Conservation (phyloP, 352 stramenopile genomes). For the Phytophthora syringae region DNA sequence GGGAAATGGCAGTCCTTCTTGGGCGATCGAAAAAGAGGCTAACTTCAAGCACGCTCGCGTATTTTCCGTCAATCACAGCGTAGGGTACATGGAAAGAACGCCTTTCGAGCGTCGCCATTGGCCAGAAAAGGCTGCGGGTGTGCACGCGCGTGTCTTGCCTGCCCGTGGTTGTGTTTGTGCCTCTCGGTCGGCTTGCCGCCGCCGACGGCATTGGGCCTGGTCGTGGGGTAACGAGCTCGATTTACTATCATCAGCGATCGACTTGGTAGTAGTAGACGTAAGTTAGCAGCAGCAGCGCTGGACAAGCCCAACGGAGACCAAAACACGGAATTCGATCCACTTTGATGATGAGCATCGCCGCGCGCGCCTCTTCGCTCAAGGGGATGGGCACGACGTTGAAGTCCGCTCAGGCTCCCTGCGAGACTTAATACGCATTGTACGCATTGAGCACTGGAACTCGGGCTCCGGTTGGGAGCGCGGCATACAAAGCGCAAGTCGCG, state of each 20-base stretch:
- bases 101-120: slow-evolving; percentile 9
- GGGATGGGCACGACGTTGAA: slow-evolving; percentile 44
- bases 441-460: too few relatives aligned
- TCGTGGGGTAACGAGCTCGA: too few relatives aligned
- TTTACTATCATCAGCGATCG: too few relatives aligned
- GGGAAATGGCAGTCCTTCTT: slow-evolving; percentile 43
- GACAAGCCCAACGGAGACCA: background rate
- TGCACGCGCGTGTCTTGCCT: slow-evolving; percentile 24
- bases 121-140: slow-evolving; percentile 21
- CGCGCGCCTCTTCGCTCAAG: slow-evolving; percentile 42
- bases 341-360: slow-evolving; percentile 19
- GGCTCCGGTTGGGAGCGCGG: slow-evolving; percentile 2
- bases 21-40: slow-evolving; percentile 25
- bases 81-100: slow-evolving; percentile 13
- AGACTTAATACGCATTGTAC: slow-evolving; percentile 56
- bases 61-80: slow-evolving; percentile 23
- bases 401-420: slow-evolving; percentile 30
- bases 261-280: background rate
- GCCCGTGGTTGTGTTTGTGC: slow-evolving; percentile 3
- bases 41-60: slow-evolving; percentile 40
- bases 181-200: slow-evolving; percentile 11
- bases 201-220: too few relatives aligned
- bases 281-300: background rate
- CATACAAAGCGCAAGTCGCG: slow-evolving; percentile 24
- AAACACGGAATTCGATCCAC: background rate